phyloP scores from a whole-genome alignment of 805 yeast genomes.

The Jamesozyma jinghongensis region DNA sequence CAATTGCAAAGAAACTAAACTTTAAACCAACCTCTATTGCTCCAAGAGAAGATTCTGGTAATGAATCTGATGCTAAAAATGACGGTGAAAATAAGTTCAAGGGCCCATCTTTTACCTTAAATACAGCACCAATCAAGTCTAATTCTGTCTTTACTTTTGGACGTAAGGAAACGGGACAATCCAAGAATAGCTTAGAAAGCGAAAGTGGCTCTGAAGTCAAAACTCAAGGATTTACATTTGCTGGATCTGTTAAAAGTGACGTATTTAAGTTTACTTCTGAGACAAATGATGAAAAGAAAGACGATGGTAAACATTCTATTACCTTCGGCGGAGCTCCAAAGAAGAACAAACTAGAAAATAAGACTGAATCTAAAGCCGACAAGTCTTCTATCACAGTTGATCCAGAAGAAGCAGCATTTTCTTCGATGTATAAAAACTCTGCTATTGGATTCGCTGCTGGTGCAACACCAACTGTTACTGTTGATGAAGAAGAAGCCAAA shows the following conservation, averaged over 20 bases:
- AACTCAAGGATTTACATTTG: slow-evolving; percentile 36
- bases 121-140: slow-evolving; percentile 39
- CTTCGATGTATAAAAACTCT: too few relatives aligned
- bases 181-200: slow-evolving; percentile 26
- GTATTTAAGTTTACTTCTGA: slow-evolving; percentile 28
- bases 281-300: slow-evolving; percentile 9
- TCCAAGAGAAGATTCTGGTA: background rate
- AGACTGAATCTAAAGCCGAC: slow-evolving; percentile 1
- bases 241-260: slow-evolving; percentile 28
- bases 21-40: too few relatives aligned
- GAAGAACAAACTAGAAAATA: background rate
- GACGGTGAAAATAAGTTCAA: slow-evolving; percentile 59
- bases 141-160: slow-evolving; percentile 44
- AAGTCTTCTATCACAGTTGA: too few relatives aligned
- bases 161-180: slow-evolving; percentile 13
- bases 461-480: too few relatives aligned
- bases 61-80: slow-evolving; percentile 8
- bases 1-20: slow-evolving; percentile 9
- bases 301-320: background rate
- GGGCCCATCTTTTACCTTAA: slow-evolving; percentile 58
- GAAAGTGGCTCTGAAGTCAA: slow-evolving; percentile 28
- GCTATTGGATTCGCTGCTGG: too few relatives aligned
- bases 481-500: background rate
- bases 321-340: background rate
- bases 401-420: too few relatives aligned